Conservation (phyloP, 2,329 filamentous ascomycete genomes). For the Anisogramma anomala region DNA sequence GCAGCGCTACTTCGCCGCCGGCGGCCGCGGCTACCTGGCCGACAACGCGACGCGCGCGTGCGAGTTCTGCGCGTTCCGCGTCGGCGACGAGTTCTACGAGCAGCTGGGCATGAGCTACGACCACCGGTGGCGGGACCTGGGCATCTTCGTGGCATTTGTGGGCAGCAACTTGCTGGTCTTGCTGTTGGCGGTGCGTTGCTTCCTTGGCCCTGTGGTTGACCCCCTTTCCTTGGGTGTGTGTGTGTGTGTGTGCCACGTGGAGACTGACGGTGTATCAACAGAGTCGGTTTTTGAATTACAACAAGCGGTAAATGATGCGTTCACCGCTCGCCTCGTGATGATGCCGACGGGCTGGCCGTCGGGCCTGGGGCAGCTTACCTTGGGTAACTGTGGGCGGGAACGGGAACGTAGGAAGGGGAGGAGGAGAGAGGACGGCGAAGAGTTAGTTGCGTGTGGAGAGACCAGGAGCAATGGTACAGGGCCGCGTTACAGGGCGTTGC, state of each 20-base stretch:
- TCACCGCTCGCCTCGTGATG: too few relatives aligned
- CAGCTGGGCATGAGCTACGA: constrained; percentile 55
- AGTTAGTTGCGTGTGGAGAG: too few relatives aligned
- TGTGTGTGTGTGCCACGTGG: neutral
- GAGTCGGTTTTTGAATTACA: constrained; percentile 43
- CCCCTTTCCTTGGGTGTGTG: too few relatives aligned
- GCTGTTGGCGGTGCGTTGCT: constrained; percentile 39
- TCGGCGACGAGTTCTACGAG: constrained; percentile 70
- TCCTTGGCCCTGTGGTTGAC: neutral
- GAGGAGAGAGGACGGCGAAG: too few relatives aligned
- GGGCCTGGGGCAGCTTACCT: too few relatives aligned
- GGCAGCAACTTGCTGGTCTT: constrained; percentile 62
- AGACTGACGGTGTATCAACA: constrained; percentile 17
- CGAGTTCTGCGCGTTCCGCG: constrained; percentile 69
- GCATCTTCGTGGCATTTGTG: constrained; percentile 66
- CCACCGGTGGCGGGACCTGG: constrained; percentile 69
- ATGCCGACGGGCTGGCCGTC: too few relatives aligned
- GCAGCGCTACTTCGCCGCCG: constrained; percentile 52
- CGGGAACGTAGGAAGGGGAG: too few relatives aligned
- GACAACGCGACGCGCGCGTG: constrained; percentile 55
- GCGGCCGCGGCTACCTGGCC: constrained; percentile 62
- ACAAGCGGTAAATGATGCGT: constrained; percentile 29
- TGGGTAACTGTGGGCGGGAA: too few relatives aligned
- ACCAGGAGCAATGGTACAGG: too few relatives aligned
- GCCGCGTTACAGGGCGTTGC: too few relatives aligned